Conservation (phyloP, 768 basidiomycete species). For the Glaciozyma antarctica region DNA sequence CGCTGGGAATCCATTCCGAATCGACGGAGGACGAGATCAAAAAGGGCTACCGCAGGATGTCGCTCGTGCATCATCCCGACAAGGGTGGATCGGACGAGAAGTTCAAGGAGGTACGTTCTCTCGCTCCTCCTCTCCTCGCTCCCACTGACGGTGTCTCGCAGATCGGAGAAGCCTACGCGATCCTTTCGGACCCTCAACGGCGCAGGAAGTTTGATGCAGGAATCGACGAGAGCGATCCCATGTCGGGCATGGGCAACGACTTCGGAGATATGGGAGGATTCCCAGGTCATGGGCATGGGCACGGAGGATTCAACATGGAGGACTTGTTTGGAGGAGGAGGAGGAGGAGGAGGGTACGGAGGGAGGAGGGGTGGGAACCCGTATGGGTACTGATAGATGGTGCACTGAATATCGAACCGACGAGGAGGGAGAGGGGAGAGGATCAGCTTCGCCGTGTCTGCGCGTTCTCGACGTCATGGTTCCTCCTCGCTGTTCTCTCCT, state of each 20-base stretch:
- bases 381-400: neutral
- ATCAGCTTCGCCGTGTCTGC: no score
- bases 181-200: conserved; percentile 61
- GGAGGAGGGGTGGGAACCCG: neutral
- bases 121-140: neutral
- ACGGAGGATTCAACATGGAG: conserved; percentile 28
- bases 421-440: no score
- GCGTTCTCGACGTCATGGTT: no score
- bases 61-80: conserved; percentile 34
- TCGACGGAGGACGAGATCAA: conserved; percentile 43
- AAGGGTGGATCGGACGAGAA: conserved; percentile 91
- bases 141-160: conserved; percentile 37
- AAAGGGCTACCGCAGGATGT: conserved; percentile 68
- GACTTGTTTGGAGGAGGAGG: conserved; percentile 23
- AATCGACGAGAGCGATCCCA: conserved; percentile 29
- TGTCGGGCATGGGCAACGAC: conserved; percentile 27
- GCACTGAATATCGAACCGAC: no score
- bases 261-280: conserved; percentile 17
- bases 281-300: conserved; percentile 24
- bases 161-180: conserved; percentile 67
- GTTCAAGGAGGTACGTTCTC: conserved; percentile 56
- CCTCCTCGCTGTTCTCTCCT: no score
- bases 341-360: conserved; percentile 3
- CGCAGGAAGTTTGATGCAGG: conserved; percentile 32
- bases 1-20: conserved; percentile 40